Evolutionary conservation across 768 basidiomycete genomes (phyloP).

Genomic region (Mycena belliarum): DNA sequence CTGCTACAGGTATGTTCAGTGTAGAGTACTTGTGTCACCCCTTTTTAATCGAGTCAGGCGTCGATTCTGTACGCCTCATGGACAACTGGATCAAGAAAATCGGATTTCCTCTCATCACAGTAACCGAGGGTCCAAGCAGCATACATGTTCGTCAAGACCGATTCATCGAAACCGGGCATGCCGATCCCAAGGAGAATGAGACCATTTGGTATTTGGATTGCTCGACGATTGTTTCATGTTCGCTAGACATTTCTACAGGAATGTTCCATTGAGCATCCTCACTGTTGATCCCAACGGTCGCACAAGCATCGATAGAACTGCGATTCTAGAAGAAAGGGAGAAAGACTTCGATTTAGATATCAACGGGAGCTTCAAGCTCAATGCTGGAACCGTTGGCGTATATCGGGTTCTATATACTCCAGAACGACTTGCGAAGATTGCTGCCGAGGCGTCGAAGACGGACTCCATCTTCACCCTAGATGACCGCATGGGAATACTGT

Average conservation of each 20-base stretch:
- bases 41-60: conserved; percentile 32
- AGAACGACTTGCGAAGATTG: conserved; percentile 76
- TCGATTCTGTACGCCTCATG: conserved; percentile 81
- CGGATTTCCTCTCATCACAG: conserved; percentile 89
- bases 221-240: neutral
- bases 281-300: conserved; percentile 63
- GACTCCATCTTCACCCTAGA: conserved; percentile 71
- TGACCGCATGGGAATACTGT: conserved; percentile 87
- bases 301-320: conserved; percentile 55
- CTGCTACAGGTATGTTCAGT: conserved; percentile 54
- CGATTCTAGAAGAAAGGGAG: conserved; percentile 70
- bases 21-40: neutral
- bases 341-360: conserved; percentile 71
- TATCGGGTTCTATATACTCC: conserved; percentile 88
- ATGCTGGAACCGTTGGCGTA: conserved; percentile 85
- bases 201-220: conserved; percentile 70
- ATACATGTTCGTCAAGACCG: conserved; percentile 87
- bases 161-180: conserved; percentile 84
- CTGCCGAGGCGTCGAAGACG: conserved; percentile 70
- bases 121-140: conserved; percentile 72
- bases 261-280: conserved; percentile 76
- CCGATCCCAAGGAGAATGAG: conserved; percentile 79
- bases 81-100: conserved; percentile 88
- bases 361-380: conserved; percentile 82
- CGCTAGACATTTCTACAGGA: conserved; percentile 45